Evolutionary conservation across 768 basidiomycete species (phyloP).

Genomic region (Phallus indusiatus): DNA sequence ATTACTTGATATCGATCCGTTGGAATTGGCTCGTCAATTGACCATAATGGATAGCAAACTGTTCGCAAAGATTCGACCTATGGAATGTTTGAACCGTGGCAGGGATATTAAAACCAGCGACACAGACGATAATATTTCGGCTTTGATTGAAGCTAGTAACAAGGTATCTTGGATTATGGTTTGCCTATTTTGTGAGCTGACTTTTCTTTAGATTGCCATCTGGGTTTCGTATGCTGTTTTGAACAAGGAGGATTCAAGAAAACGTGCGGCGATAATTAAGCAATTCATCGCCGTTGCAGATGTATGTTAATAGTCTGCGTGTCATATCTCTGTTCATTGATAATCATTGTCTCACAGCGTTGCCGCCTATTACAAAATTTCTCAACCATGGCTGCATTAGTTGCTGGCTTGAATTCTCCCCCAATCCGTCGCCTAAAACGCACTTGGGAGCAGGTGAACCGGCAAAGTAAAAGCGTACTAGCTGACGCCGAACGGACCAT

Average conservation of each 20-base stretch:
- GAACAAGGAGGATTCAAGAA: slow-evolving; percentile 69
- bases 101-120: slow-evolving; percentile 62
- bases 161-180: slow-evolving; percentile 37
- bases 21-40: slow-evolving; percentile 87
- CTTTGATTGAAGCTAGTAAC: slow-evolving; percentile 83
- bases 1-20: slow-evolving; percentile 74
- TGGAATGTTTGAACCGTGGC: slow-evolving; percentile 82
- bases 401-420: slow-evolving; percentile 89
- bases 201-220: slow-evolving; percentile 60
- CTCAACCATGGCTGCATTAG: slow-evolving; percentile 93
- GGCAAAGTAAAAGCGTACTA: slow-evolving; percentile 64
- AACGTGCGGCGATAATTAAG: slow-evolving; percentile 73
- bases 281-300: slow-evolving; percentile 89
- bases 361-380: slow-evolving; percentile 88
- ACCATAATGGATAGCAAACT: slow-evolving; percentile 84
- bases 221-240: slow-evolving; percentile 90
- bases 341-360: slow-evolving; percentile 42
- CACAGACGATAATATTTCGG: slow-evolving; percentile 73
- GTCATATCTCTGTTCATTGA: not conserved
- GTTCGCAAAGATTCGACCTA: slow-evolving; percentile 80
- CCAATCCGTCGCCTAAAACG: slow-evolving; percentile 88
- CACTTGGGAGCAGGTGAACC: slow-evolving; percentile 84
- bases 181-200: not conserved
- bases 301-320: slow-evolving; percentile 37
- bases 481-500: slow-evolving; percentile 80